phyloP scores from a whole-genome alignment of 1,284 basidiomycete species.

The Ustilago curta region DNA sequence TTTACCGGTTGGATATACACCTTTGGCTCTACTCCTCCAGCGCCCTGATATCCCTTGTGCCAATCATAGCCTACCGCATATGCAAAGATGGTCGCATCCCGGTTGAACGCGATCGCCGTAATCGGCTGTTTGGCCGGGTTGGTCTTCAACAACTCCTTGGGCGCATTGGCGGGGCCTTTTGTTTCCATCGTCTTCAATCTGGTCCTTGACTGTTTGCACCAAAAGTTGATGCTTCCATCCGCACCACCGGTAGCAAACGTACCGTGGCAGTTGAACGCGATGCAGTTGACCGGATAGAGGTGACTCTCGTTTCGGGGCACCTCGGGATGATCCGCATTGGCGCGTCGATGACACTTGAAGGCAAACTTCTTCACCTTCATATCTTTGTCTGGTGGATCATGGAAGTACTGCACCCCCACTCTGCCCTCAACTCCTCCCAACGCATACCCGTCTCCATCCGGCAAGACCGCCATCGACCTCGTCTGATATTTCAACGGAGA shows the following conservation, averaged over 20 bases:
- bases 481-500: slow-evolving; percentile 85
- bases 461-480: slow-evolving; percentile 71
- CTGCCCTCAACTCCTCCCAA: slow-evolving; percentile 95
- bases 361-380: slow-evolving; percentile 79
- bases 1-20: slow-evolving; percentile 64
- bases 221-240: slow-evolving; percentile 70
- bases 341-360: slow-evolving; percentile 92
- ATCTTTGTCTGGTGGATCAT: slow-evolving; percentile 59
- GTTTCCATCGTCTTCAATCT: slow-evolving; percentile 77
- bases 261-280: slow-evolving; percentile 89
- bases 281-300: slow-evolving; percentile 91
- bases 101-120: slow-evolving; percentile 64
- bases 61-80: slow-evolving; percentile 68
- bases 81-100: slow-evolving; percentile 65
- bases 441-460: slow-evolving; percentile 72
- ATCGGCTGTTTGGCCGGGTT: slow-evolving; percentile 64
- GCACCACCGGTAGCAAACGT: slow-evolving; percentile 92
- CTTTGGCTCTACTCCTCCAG: slow-evolving; percentile 55
- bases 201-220: slow-evolving; percentile 90
- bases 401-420: slow-evolving; percentile 90
- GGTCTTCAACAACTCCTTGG: slow-evolving; percentile 62
- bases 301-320: slow-evolving; percentile 70
- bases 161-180: slow-evolving; percentile 59
- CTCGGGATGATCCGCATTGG: slow-evolving; percentile 75
- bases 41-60: slow-evolving; percentile 65